Evolutionary conservation across 768 basidiomycete species (phyloP).

Genomic region (Tubosaeta sp.): DNA sequence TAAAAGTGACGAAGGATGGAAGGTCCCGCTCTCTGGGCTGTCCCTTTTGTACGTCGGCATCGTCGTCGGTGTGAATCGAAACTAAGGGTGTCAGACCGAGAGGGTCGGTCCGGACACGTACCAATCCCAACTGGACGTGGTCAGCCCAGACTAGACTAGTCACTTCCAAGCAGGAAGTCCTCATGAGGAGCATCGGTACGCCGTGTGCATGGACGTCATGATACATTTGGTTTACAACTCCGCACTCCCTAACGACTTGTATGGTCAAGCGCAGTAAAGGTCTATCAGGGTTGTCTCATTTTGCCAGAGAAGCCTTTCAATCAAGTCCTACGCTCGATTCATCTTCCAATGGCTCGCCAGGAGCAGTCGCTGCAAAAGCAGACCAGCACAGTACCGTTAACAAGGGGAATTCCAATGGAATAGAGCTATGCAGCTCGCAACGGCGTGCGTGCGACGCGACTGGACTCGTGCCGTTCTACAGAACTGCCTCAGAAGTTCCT

Average conservation of each 20-base stretch:
- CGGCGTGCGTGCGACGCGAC: slow-evolving; percentile 59
- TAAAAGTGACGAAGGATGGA: not conserved
- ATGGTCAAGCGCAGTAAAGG: slow-evolving; percentile 41
- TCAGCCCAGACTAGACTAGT: not conserved
- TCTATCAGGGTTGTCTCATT: slow-evolving; percentile 42
- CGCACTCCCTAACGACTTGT: not conserved
- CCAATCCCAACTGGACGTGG: not conserved
- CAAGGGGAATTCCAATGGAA: slow-evolving; percentile 20
- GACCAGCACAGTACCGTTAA: not conserved
- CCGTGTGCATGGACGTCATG: not conserved
- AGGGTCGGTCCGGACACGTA: not conserved
- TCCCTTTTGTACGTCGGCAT: slow-evolving; percentile 11
- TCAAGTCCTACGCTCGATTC: slow-evolving; percentile 5
- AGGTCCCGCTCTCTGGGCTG: not conserved
- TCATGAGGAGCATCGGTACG: no score
- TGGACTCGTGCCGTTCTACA: slow-evolving; percentile 70
- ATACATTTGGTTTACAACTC: slow-evolving; percentile 3
- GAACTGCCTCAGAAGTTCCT: slow-evolving; percentile 63
- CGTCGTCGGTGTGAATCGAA: slow-evolving; percentile 7
- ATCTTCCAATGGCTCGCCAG: slow-evolving; percentile 2
- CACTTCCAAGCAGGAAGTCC: not conserved
- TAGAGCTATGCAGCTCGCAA: slow-evolving; percentile 27
- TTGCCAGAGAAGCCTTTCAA: slow-evolving; percentile 38
- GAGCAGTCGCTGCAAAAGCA: not conserved
- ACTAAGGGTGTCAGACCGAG: slow-evolving; percentile 4